Conservation (phyloP, 352 stramenopile species). For the Blastocystis sp. region DNA sequence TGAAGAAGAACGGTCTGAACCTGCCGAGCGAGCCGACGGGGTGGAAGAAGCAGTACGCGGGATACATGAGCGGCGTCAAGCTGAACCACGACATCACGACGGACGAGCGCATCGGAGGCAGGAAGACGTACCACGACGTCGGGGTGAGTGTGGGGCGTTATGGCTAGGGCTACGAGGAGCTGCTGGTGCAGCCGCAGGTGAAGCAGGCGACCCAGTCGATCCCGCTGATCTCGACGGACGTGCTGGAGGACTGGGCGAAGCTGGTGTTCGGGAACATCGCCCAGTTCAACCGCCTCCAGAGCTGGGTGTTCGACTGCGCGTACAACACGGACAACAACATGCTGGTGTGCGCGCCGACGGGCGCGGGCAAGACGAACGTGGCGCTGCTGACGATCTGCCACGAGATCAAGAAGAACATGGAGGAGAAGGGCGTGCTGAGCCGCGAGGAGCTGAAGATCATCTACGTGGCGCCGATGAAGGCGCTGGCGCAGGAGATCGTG, state of each 20-base stretch:
- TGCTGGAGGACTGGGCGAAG: conserved; percentile 78
- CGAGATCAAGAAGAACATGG: conserved; percentile 83
- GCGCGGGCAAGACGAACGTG: conserved; percentile 98
- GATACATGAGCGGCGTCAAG: conserved; percentile 53
- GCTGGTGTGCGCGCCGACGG: conserved; percentile 89
- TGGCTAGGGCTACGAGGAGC: conserved; percentile 55
- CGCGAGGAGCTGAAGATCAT: conserved; percentile 88
- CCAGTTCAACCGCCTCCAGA: conserved; percentile 95
- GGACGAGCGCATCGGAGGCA: conserved; percentile 11
- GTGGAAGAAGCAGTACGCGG: conserved; percentile 25
- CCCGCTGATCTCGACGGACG: conserved; percentile 76
- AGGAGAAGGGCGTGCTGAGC: conserved; percentile 77
- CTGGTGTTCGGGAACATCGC: conserved; percentile 82
- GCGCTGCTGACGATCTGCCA: conserved; percentile 94
- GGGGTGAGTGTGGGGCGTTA: not conserved
- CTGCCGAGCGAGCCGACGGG: conserved; percentile 14
- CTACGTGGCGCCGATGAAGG: conserved; percentile 96
- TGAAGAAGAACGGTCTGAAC: conserved; percentile 46
- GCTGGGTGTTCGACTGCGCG: conserved; percentile 91
- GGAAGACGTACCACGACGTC: conserved; percentile 63
- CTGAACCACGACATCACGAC: conserved; percentile 52
- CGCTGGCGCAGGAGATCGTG: conserved; percentile 97
- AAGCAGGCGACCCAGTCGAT: conserved; percentile 22
- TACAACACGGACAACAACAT: conserved; percentile 95
- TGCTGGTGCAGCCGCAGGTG: conserved; percentile 33